Percentiles rank a stretch among this genome's conserved stretches.
Conservation (phyloP, 257 asterid species). For the Solanum tarijense region DNA sequence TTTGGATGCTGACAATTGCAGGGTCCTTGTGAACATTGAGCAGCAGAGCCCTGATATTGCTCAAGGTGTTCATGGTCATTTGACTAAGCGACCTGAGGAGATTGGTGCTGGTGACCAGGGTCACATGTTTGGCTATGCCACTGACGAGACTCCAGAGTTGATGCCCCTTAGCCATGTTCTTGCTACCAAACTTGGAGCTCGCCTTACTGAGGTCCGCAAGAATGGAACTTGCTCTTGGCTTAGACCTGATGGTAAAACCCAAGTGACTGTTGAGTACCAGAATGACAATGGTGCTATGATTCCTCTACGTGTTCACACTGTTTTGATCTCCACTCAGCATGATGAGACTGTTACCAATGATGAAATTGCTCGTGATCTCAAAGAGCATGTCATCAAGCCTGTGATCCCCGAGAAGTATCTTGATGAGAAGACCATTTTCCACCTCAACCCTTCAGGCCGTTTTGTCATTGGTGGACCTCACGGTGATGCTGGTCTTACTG, state of each 20-base stretch:
- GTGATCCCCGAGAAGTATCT: conserved; percentile 1
- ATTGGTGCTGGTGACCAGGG: conserved; percentile 3
- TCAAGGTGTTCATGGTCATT: conserved; percentile 5
- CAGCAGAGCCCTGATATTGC: conserved; percentile 4
- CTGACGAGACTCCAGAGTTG: not conserved
- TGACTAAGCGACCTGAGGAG: conserved; percentile 2
- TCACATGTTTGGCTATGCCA: conserved; percentile 7
- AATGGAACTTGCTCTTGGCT: not conserved
- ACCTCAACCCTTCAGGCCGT: conserved; percentile 3
- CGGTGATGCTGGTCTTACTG: conserved; percentile 3
- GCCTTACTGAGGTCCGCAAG: conserved; percentile 6
- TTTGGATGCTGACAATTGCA: conserved; percentile 3
- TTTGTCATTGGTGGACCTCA: conserved; percentile 1
- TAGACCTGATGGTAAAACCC: conserved; percentile 1
- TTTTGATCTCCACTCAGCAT: conserved; percentile 3
- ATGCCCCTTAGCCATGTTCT: conserved; percentile 5
- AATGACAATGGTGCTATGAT: not conserved
- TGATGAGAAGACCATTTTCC: conserved; percentile 2
- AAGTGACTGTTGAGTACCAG: not conserved
- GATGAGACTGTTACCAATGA: not conserved
- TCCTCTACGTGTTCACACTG: not conserved
- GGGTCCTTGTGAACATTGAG: conserved; percentile 1
- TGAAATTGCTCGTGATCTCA: conserved; percentile 4
- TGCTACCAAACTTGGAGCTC: conserved; percentile 5
- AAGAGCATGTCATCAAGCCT: not conserved